Percentiles rank a stretch among this genome's conserved stretches.
Evolutionary conservation across 768 basidiomycete genomes (phyloP).

Genomic region (Naganishia antarctica): DNA sequence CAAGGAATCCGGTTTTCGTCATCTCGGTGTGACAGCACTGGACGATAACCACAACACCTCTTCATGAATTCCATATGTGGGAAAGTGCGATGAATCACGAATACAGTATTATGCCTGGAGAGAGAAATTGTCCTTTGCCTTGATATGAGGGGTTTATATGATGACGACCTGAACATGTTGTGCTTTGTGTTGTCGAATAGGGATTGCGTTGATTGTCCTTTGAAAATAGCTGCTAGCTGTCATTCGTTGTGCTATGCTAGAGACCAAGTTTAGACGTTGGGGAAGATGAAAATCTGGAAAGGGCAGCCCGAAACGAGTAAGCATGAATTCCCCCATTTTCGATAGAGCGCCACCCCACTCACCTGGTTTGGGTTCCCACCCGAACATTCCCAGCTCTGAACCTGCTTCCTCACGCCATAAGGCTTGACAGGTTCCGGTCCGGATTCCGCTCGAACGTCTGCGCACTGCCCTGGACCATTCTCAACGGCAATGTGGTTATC

Average conservation of each 20-base stretch:
- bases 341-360: neutral
- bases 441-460: conserved; percentile 11
- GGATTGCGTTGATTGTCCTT: neutral
- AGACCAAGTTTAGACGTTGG: neutral
- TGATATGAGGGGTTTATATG: too few relatives aligned
- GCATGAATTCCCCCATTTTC: too few relatives aligned
- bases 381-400: conserved; percentile 19
- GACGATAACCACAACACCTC: too few relatives aligned
- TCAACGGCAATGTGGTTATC: conserved; percentile 1
- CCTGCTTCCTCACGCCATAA: conserved; percentile 18
- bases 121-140: too few relatives aligned
- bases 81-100: too few relatives aligned
- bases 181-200: too few relatives aligned
- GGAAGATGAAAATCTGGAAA: neutral
- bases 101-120: too few relatives aligned
- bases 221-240: neutral
- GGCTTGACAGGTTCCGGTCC: neutral
- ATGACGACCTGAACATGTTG: too few relatives aligned
- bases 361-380: conserved; percentile 20
- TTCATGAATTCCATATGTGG: too few relatives aligned
- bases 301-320: neutral
- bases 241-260: neutral
- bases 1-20: too few relatives aligned
- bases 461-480: conserved; percentile 17
- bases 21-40: too few relatives aligned